These are phyloP conservation scores for Pestalotiopsis sp. DNA, from an alignment of 2,329 filamentous ascomycete genomes.

Conservation along the genomic window DNA sequence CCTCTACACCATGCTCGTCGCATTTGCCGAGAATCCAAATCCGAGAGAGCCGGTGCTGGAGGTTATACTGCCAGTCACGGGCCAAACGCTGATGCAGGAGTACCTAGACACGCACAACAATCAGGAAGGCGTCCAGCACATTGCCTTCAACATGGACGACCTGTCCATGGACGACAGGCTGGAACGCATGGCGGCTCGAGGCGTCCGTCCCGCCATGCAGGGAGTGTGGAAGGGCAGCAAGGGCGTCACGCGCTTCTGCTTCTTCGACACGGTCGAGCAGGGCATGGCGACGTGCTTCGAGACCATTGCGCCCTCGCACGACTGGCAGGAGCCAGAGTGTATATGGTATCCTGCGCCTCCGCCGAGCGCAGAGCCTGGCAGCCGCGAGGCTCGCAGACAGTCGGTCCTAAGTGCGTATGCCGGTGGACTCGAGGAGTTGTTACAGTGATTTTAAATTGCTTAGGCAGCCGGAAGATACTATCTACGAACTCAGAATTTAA, in stretches of 20 bases:
- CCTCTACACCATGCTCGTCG: constrained; percentile 6
- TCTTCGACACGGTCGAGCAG: constrained; percentile 6
- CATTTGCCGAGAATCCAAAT: background rate
- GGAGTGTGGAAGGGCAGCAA: background rate
- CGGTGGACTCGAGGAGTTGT: background rate
- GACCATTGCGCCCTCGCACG: background rate
- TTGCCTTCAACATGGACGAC: background rate
- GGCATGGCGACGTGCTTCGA: constrained; percentile 7
- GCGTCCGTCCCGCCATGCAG: background rate
- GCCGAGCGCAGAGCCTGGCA: background rate
- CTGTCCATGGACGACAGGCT: background rate
- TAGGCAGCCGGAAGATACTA: background rate
- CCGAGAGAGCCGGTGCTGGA: constrained; percentile 1
- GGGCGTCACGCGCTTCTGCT: constrained; percentile 1
- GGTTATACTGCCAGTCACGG: background rate
- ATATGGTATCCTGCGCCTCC: background rate
- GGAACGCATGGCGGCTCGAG: background rate
- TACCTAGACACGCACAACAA: background rate
- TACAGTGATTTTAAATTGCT: background rate
- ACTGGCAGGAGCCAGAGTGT: constrained; percentile 2
- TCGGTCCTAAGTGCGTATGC: background rate
- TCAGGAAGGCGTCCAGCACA: constrained; percentile 1
- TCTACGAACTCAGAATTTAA: too few relatives aligned
- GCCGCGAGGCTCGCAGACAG: too few relatives aligned
- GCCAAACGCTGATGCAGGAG: background rate